Conservation (phyloP, 2,329 filamentous ascomycete species). For the Lecanosticta acicola region DNA sequence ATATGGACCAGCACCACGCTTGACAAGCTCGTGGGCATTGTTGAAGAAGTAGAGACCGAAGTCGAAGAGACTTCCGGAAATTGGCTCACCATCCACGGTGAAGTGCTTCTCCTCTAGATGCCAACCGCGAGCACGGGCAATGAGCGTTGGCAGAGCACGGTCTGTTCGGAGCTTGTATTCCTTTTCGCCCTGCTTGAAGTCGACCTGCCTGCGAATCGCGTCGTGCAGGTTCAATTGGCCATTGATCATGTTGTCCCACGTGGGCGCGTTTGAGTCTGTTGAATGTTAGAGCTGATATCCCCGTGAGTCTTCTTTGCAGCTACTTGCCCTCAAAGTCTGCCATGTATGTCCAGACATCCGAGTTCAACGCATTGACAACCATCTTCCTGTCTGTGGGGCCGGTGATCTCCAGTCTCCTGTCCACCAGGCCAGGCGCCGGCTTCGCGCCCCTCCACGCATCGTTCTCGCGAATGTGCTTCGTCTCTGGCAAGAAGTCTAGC, state of each 20-base stretch:
- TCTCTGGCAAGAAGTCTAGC: constrained; percentile 93
- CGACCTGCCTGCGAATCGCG: constrained; percentile 84
- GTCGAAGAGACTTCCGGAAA: constrained; percentile 89
- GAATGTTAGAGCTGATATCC: constrained; percentile 3
- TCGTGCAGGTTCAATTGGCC: constrained; percentile 98
- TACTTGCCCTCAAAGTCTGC: constrained; percentile 89
- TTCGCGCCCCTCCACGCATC: constrained; percentile 87
- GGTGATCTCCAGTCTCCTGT: constrained; percentile 94
- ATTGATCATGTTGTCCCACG: constrained; percentile 99
- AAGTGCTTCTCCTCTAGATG: constrained; percentile 98
- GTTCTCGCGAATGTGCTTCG: constrained; percentile 89
- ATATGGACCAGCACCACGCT: constrained; percentile 82
- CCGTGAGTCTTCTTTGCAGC: not conserved
- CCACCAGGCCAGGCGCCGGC: constrained; percentile 85
- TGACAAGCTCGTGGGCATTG: constrained; percentile 84
- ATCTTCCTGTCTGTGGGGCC: constrained; percentile 97
- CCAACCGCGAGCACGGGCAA: constrained; percentile 93
- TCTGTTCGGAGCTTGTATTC: constrained; percentile 97
- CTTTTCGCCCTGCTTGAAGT: constrained; percentile 93
- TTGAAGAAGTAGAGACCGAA: constrained; percentile 99
- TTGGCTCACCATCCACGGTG: constrained; percentile 88
- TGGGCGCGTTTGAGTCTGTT: constrained; percentile 88
- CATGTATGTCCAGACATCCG: constrained; percentile 98
- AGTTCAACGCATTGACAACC: constrained; percentile 95
- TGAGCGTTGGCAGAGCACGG: constrained; percentile 78